Evolutionary conservation across 2,329 filamentous ascomycete species (phyloP), one percentile per base, ranked within the genome.

Genomic region (Lachnellula occidentalis): DNA sequence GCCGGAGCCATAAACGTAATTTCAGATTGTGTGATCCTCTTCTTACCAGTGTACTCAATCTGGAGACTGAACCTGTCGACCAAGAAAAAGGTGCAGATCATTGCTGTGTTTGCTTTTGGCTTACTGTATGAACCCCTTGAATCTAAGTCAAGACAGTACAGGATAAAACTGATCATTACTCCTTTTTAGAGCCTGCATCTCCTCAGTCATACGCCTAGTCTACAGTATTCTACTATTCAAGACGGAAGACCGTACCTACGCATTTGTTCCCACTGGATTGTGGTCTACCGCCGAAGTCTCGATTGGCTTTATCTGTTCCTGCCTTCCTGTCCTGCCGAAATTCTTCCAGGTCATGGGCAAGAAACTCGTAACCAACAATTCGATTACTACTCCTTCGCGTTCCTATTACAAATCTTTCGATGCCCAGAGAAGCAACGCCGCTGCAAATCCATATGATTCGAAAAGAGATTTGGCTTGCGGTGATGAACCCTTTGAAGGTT

Each of bases 191-290:
- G 51, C 41, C n/a, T 53, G 51, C 11, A n/a, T 41, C 34, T 45
- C 45, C 7, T 48, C 45, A 2, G 42, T 53, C 17, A 45, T 19
- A 11, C 34, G 51, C 6, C 34, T 47, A 2, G 36, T 43, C 17
- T 53, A 53, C 24, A 53, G 47, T 9, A 36, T 53, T 45, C 36
- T 48, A 14, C 36, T 53, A n/a, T 53, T 53, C 37, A n/a, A 34
- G 19, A 53, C 51, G 9, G 14, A 53, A 34, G 45, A 53, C 45
- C 51, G 48, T 11, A 53, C 51, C 22, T 22, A 36, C 14, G 51
- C 51, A 2, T 41, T 53, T 8, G 43, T 53, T 4, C 22, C 51
- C 7, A 36, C 45, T 4, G 51, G 51, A 12, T 36, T 53, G 8
- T 53, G 51, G n/a, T 43, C 43, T 4, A 22, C 48, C 24, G 45